Evolutionary conservation across 192 early-diverging fungal genomes (phyloP), one percentile per base, ranked within the genome.

Genomic region (Coemansia sp.): DNA sequence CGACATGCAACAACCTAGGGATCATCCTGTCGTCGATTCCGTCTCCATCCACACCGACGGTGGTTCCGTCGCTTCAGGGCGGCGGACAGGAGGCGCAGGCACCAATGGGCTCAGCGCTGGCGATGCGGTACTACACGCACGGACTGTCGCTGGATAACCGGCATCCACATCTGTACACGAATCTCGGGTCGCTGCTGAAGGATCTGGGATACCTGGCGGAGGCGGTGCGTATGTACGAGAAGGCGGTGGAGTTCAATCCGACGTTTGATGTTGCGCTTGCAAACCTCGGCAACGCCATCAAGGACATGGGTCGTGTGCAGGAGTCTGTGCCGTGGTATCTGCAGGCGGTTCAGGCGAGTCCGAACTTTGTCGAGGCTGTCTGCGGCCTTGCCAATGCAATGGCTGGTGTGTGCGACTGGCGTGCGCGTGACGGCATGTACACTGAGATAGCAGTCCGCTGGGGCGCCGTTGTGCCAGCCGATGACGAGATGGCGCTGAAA

Each of bases 101-200:
- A 40, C 79, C 85, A 19, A 91, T 90, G 46, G 92, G 94, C 12
- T 84, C 91, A n/a, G 87, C 87, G 39, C 78, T 95, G 48, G 90
- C 94, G 0, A 84, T 94, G 59, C 85, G 90, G 76, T 96, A 91
- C 84, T 96, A 96, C 73, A 89, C 91, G 66, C 89, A 93, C 63
- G 95, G 95, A 11, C 85, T 96, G 47, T 80, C 81, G 43, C 84
- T 95, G 19, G 94, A 97, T 61, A 84, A 85, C 39, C 82, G 85
- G 39, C 95, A 97, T 65, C 92, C 93, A 48, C 95, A 97, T 68
- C 76, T 97, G 46, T 94, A 92, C 84, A 97, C 95, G n/a, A 97
- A 97, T 69, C 82, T 97, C 32, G 95, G 95, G 4, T 95, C 92
- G 26, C 82, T 95, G 18, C 85, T 95, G 26, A 97, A 97, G 77